phyloP scores from a whole-genome alignment of 306 rosid species.

The Corylus americana region DNA sequence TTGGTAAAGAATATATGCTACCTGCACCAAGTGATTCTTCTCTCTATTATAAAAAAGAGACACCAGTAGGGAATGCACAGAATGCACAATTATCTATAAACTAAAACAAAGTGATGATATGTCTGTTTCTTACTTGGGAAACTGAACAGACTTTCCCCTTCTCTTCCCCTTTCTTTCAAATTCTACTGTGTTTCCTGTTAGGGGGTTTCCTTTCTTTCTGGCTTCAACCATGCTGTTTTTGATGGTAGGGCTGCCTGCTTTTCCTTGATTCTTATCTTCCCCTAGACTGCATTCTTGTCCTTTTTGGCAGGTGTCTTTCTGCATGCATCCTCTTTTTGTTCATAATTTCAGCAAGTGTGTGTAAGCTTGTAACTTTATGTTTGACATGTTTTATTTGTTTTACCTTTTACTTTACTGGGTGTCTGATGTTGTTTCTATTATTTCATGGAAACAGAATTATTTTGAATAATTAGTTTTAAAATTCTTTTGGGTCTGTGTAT shows the following conservation, averaged over 20 bases:
- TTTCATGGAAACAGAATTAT: neutral
- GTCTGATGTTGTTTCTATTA: neutral
- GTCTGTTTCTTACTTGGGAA: conserved; percentile 17
- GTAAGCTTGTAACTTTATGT: neutral
- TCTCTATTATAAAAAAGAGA: neutral
- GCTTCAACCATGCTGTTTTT: conserved; percentile 1
- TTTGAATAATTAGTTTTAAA: neutral
- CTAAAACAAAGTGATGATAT: neutral
- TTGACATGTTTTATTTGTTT: neutral
- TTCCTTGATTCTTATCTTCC: conserved; percentile 35
- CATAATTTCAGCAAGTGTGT: neutral
- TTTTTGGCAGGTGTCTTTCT: conserved; percentile 25
- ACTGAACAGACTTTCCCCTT: neutral
- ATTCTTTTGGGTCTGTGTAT: neutral
- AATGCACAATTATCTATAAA: neutral
- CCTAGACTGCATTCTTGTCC: conserved; percentile 27
- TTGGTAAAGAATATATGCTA: neutral
- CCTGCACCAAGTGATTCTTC: conserved; percentile 4
- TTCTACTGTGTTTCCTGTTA: neutral
- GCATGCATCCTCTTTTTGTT: conserved; percentile 1
- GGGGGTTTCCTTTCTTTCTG: too few relatives aligned
- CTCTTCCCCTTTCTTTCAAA: neutral
- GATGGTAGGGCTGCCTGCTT: too few relatives aligned
- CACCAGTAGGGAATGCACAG: neutral
- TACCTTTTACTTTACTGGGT: neutral